Conservation (phyloP, 306 rosid genomes). For the Inga oerstediana region DNA sequence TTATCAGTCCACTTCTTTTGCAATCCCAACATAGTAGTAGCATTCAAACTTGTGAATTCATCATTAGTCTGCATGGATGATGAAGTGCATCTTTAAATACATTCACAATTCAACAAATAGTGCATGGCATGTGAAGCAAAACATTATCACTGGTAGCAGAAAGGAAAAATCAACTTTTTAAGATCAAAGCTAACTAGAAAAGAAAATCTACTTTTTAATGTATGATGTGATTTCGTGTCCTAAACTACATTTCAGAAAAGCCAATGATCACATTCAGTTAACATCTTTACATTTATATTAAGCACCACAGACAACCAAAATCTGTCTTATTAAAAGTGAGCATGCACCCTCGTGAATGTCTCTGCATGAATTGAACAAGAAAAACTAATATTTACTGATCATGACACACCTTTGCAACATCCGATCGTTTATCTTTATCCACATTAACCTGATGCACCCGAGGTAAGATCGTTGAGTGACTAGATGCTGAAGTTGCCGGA, state of each 20-base stretch:
- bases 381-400: conserved; percentile 37
- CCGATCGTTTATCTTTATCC: conserved; percentile 54
- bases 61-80: conserved; percentile 78
- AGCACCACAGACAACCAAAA: neutral
- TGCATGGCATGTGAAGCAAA: conserved; percentile 24
- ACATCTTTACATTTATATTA: conserved; percentile 23
- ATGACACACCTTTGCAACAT: conserved; percentile 73
- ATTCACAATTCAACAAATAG: conserved; percentile 29
- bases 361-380: conserved; percentile 38
- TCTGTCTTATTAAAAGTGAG: conserved; percentile 10
- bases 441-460: conserved; percentile 57
- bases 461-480: conserved; percentile 55
- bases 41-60: conserved; percentile 50
- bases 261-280: conserved; percentile 20
- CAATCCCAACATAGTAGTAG: conserved; percentile 47
- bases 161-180: neutral
- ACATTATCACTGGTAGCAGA: conserved; percentile 4
- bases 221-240: conserved; percentile 3
- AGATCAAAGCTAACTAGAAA: conserved; percentile 4
- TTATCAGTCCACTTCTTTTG: conserved; percentile 80
- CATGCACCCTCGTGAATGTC: conserved; percentile 33
- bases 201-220: neutral
- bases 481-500: conserved; percentile 37
- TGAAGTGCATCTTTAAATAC: conserved; percentile 44
- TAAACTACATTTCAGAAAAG: conserved; percentile 24